Evolutionary conservation across 768 basidiomycete species (phyloP).

Genomic region (Dendrothele bispora): DNA sequence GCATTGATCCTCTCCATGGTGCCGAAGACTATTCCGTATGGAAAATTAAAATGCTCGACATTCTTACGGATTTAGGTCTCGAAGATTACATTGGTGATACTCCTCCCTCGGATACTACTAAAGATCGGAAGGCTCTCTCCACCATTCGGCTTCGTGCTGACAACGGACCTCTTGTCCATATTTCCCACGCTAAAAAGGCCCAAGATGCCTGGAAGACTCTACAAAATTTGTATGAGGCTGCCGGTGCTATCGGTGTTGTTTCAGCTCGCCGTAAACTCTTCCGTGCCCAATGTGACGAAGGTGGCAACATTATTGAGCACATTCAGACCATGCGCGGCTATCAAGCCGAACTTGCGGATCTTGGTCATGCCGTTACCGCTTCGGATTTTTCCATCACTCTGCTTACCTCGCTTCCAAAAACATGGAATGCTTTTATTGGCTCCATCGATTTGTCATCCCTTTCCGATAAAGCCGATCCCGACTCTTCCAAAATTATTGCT

Average conservation of each 20-base stretch:
- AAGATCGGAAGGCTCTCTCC: slow-evolving; percentile 29
- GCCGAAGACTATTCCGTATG: slow-evolving; percentile 9
- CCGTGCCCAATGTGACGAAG: slow-evolving; percentile 25
- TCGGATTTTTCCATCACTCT: slow-evolving; percentile 29
- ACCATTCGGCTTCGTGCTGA: slow-evolving; percentile 27
- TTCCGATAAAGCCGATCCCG: slow-evolving; percentile 11
- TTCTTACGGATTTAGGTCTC: slow-evolving; percentile 8
- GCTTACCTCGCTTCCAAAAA: slow-evolving; percentile 30
- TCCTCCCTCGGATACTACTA: no score
- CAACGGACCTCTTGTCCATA: slow-evolving; percentile 26
- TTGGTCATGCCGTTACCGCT: slow-evolving; percentile 22
- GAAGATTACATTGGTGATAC: background rate
- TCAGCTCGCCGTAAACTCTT: slow-evolving; percentile 24
- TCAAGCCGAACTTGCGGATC: slow-evolving; percentile 19
- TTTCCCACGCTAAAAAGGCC: slow-evolving; percentile 22
- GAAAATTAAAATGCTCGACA: slow-evolving; percentile 14
- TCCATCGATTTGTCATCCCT: slow-evolving; percentile 18
- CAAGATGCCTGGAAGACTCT: slow-evolving; percentile 28
- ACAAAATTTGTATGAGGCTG: slow-evolving; percentile 23
- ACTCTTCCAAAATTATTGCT: slow-evolving; percentile 20
- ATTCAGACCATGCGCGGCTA: slow-evolving; percentile 23
- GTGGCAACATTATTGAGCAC: slow-evolving; percentile 29
- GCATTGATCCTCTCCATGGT: slow-evolving; percentile 11
- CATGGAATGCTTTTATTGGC: slow-evolving; percentile 31
- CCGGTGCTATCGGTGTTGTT: slow-evolving; percentile 27